Evolutionary conservation across 352 stramenopile genomes (phyloP), one percentile per base, ranked within the genome.

Genomic region (Pythium sukuiense): DNA sequence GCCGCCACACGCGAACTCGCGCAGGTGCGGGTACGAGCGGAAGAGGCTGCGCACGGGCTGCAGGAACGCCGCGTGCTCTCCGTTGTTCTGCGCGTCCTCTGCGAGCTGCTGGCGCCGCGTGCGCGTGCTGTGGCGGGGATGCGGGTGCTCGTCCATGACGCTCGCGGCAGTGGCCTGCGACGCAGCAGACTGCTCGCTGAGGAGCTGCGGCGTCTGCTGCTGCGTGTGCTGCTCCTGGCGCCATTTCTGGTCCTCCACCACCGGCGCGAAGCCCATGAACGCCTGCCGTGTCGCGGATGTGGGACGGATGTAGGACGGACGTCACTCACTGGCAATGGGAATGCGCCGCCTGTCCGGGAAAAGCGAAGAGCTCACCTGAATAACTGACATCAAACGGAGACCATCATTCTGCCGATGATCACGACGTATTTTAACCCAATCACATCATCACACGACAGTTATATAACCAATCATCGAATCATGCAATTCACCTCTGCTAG

Each of bases 1-100:
- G 58, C 85, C 88, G 39, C 88, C 88, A 43, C 87, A 92, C 55
- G 86, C 71, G 66, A 94, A 92, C 78, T 96, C 88, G 48, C 81
- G 85, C 60, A 92, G 50, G 57, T 94, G 84, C 56, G 85, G 86
- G 57, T 83, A 85, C 39, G 63, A 55, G 18, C 55, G 67, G 57
- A 92, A 92, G 53, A 91, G 75, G n/a, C 58, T 30, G 8, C 59
- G 56, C 43, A 69, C 66, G 12, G 65, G 65, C 45, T 58, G 43
- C 33, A 72, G 26, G 18, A 52, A 48, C 48, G 49, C 20, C 12
- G 16, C 14, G 29, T 29, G 33, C 32, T 55, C 43, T 3, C 27
- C 26, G 24, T 18, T 37, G 14, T 63, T 46, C 29, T 35, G 30
- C 16, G 37, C 41, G 4, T 61, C 56, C 35, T 69, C 57, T 5